Conservation (phyloP, 2,329 filamentous ascomycete genomes). For the Xylaria sp. region DNA sequence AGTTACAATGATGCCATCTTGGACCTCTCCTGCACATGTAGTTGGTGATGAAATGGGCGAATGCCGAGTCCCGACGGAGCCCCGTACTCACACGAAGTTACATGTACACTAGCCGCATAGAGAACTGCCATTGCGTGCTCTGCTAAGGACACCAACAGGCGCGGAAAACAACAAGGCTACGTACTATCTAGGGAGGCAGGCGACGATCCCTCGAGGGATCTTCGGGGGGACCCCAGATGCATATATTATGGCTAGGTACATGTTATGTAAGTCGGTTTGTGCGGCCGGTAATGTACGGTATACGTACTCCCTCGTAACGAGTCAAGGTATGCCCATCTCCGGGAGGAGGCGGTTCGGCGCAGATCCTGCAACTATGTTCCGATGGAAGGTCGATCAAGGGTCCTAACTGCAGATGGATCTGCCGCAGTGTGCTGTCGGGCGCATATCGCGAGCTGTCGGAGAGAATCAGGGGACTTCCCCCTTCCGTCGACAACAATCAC, state of each 20-base stretch:
- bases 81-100: no score
- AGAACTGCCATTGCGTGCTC: neutral
- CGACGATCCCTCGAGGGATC: neutral
- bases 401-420: slow-evolving; percentile 16
- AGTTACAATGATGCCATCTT: no score
- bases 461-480: neutral
- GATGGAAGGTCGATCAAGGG: slow-evolving; percentile 24
- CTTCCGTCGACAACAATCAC: neutral
- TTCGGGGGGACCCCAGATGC: neutral
- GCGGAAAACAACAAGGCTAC: neutral
- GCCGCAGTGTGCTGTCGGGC: slow-evolving; percentile 8
- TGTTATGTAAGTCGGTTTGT: neutral
- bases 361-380: slow-evolving; percentile 2
- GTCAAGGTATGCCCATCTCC: slow-evolving; percentile 13
- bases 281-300: no score
- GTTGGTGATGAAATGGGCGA: no score
- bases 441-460: neutral
- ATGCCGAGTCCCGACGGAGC: no score
- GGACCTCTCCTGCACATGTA: no score
- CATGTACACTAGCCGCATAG: no score
- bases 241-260: no score
- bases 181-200: neutral
- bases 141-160: no score
- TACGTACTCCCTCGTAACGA: slow-evolving; percentile 9
- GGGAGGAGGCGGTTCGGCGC: slow-evolving; percentile 6